Conservation (phyloP, 768 basidiomycete genomes). For the Phylloporus arenicola region DNA sequence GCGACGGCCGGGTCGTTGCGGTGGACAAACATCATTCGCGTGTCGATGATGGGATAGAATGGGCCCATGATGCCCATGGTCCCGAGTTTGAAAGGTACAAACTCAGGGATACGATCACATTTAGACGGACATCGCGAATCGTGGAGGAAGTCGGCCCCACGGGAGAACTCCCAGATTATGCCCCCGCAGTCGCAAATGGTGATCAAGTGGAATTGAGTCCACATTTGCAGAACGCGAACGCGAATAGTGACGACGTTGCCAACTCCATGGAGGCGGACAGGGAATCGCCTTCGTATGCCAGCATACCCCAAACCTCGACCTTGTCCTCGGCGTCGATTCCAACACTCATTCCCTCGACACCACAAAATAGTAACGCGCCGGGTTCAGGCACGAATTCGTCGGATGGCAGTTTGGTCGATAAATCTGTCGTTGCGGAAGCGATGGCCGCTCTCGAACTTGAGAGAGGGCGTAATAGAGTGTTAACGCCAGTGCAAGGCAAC, state of each 20-base stretch:
- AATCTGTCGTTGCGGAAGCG: constrained; percentile 25
- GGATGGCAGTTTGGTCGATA: constrained; percentile 43
- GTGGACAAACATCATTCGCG: background rate
- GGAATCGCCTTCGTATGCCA: constrained; percentile 2
- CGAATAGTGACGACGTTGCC: background rate
- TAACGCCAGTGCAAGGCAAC: constrained; percentile 53
- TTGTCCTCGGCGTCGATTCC: constrained; percentile 3
- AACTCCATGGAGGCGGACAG: constrained; percentile 4
- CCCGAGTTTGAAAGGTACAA: constrained; percentile 26
- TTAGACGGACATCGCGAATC: constrained; percentile 22
- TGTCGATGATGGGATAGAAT: constrained; percentile 41
- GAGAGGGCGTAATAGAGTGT: constrained; percentile 48
- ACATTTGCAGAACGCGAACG: background rate
- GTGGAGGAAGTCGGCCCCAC: constrained; percentile 39
- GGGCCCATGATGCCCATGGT: constrained; percentile 46
- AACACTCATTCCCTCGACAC: constrained; percentile 5
- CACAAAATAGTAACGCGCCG: constrained; percentile 8
- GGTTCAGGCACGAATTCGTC: constrained; percentile 45
- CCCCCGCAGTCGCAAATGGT: constrained; percentile 2
- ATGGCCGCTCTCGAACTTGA: constrained; percentile 34
- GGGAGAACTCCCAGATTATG: constrained; percentile 37
- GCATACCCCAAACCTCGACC: constrained; percentile 2
- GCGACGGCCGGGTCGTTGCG: background rate
- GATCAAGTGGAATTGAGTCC: background rate
- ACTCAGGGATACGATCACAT: constrained; percentile 6